These are phyloP conservation scores for Suhomyces wounanorum DNA, from an alignment of 1,139 yeast genomes.

Conservation along the genomic window DNA sequence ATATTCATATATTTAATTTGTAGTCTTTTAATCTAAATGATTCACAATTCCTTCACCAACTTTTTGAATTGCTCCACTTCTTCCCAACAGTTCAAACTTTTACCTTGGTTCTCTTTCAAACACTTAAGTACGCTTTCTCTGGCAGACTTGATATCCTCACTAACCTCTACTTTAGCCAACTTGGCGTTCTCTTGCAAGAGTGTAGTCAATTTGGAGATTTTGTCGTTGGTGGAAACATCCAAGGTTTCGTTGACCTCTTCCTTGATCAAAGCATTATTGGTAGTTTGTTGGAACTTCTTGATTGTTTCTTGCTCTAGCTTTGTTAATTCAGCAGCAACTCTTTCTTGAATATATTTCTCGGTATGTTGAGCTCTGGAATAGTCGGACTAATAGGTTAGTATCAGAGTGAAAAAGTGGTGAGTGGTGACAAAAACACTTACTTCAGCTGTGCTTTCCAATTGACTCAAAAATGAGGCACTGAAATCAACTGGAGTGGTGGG, in stretches of 20 bases:
- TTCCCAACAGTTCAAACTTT: slow-evolving; percentile 85
- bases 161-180: slow-evolving; percentile 40
- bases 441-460: slow-evolving; percentile 72
- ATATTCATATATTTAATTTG: slow-evolving; percentile 1
- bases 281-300: slow-evolving; percentile 53
- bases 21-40: neutral
- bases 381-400: slow-evolving; percentile 54
- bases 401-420: neutral
- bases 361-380: slow-evolving; percentile 79
- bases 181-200: slow-evolving; percentile 51
- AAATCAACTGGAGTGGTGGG: slow-evolving; percentile 78
- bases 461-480: slow-evolving; percentile 66
- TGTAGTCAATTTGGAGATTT: slow-evolving; percentile 45
- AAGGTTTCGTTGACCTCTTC: slow-evolving; percentile 24
- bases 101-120: slow-evolving; percentile 65
- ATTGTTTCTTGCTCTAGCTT: slow-evolving; percentile 63
- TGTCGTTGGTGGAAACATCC: slow-evolving; percentile 39
- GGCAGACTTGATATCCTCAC: slow-evolving; percentile 38
- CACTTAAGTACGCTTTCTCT: slow-evolving; percentile 66
- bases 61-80: slow-evolving; percentile 75
- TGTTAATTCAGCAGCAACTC: slow-evolving; percentile 67
- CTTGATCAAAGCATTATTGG: slow-evolving; percentile 44
- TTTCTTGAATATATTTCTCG: slow-evolving; percentile 74
- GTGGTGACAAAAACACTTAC: slow-evolving; percentile 29
- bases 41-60: slow-evolving; percentile 39